Evolutionary conservation across 768 basidiomycete species (phyloP).

Genomic region (Pleurotus ostreatus): DNA sequence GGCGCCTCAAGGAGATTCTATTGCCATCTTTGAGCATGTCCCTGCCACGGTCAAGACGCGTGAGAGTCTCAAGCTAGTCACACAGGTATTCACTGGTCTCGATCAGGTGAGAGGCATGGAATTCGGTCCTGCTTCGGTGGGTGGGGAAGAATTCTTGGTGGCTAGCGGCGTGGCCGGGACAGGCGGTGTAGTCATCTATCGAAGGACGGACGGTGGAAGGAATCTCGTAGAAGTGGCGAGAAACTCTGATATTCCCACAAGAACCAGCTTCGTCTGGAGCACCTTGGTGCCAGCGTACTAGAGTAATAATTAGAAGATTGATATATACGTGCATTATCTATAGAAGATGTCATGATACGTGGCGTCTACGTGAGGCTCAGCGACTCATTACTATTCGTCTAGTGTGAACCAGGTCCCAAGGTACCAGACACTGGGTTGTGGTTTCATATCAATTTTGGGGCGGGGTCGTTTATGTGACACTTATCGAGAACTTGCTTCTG

Average conservation of each 20-base stretch:
- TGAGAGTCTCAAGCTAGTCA: conserved; percentile 29
- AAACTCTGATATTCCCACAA: conserved; percentile 46
- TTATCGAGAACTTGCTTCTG: conserved; percentile 20
- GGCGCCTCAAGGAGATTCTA: conserved; percentile 53
- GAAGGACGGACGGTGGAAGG: conserved; percentile 46
- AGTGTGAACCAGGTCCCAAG: too few species aligned
- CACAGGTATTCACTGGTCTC: conserved; percentile 59
- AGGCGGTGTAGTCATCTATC: conserved; percentile 51
- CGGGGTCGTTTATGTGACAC: conserved; percentile 1
- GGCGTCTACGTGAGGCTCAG: too few species aligned
- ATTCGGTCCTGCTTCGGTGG: conserved; percentile 42
- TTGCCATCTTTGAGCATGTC: conserved; percentile 54
- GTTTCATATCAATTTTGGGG: too few species aligned
- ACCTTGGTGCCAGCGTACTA: conserved; percentile 9
- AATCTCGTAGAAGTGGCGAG: conserved; percentile 46
- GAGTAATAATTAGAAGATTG: not conserved
- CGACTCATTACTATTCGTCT: too few species aligned
- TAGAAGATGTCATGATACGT: too few species aligned
- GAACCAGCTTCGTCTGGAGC: conserved; percentile 51
- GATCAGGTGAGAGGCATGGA: conserved; percentile 66
- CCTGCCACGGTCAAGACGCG: conserved; percentile 10
- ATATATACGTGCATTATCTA: too few species aligned
- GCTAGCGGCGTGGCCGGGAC: conserved; percentile 49
- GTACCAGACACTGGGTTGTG: too few species aligned
- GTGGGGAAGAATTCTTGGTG: conserved; percentile 46